Percentiles rank a stretch among this genome's conserved stretches.
Evolutionary conservation across 116 monocot genomes (phyloP).

Genomic region (Thalassia testudinum): DNA sequence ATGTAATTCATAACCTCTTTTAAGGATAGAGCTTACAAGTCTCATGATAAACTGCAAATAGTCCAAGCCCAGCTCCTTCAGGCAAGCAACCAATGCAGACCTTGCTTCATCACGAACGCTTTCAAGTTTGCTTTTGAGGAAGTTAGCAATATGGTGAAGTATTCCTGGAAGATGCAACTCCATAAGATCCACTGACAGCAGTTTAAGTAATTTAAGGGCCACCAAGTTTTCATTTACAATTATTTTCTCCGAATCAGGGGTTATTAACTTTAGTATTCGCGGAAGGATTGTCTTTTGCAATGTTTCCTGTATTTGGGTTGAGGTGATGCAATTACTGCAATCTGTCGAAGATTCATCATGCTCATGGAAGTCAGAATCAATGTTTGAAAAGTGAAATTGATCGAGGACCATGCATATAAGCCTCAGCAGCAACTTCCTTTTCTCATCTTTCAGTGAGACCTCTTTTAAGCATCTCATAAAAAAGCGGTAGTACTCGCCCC

Average conservation of each 20-base stretch:
- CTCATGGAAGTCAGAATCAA: slow-evolving; percentile 1
- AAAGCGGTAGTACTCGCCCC: slow-evolving; percentile 53
- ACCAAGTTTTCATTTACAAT: slow-evolving; percentile 64
- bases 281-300: slow-evolving; percentile 48
- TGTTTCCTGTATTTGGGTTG: slow-evolving; percentile 20
- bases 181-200: slow-evolving; percentile 43
- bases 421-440: slow-evolving; percentile 58
- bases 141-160: slow-evolving; percentile 58
- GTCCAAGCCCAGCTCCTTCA: slow-evolving; percentile 58
- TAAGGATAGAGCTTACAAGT: slow-evolving; percentile 52
- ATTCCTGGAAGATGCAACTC: slow-evolving; percentile 71
- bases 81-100: slow-evolving; percentile 58
- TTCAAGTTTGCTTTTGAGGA: slow-evolving; percentile 63
- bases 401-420: slow-evolving; percentile 65
- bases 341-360: background rate
- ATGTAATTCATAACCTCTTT: slow-evolving; percentile 85
- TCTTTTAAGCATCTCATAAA: slow-evolving; percentile 62
- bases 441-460: slow-evolving; percentile 35
- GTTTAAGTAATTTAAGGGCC: slow-evolving; percentile 71
- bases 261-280: slow-evolving; percentile 44
- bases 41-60: slow-evolving; percentile 56
- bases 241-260: slow-evolving; percentile 54
- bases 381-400: slow-evolving; percentile 49
- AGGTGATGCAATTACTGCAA: slow-evolving; percentile 3
- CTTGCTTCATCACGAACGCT: slow-evolving; percentile 88